Base-by-base conservation (phyloP, 2,329 filamentous ascomycete species). In the Leptographium galeiforme region DNA sequence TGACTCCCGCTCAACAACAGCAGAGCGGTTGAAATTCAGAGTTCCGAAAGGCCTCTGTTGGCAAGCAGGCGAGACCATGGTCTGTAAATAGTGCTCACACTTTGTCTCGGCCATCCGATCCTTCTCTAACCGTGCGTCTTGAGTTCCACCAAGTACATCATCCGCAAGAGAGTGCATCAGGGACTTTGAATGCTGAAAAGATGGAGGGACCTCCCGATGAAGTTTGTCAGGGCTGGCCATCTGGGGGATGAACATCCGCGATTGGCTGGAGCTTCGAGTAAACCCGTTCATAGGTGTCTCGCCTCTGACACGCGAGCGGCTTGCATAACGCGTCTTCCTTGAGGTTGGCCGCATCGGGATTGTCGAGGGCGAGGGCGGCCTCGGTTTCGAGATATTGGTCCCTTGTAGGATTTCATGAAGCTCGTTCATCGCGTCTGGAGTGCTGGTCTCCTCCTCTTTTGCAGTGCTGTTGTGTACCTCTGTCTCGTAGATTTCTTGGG, bases 251-350 rank as follows among this genome's bases (percentile, higher is more conserved):
- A 56, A 60, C 50, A 48, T 48, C 14, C 51, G 19, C 16, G 53
- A 54, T 11, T 32, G 43, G n/a, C 50, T 44, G 12, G 18, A 44
- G 41, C 41, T 44, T 8, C 41, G n/a, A 44, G 41, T 4, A 25
- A 44, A 25, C 10, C 8, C 41, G 5, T 19, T 19, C 10, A 19
- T 19, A 13, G n/a, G 8, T 25, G n/a, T 12, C n/a, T 5, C 18
- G 19, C 41, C 19, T 13, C 7, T 18, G 41, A 13, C 7, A 0
- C 53, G 55, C 0, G 44, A 6, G 3, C 63, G 60, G 30, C 68
- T 71, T 4, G 65, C 62, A 39, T 69, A 67, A 6, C 67, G 65
- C 2, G 68, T 67, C 45, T 68, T 69, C 0, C 68, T 63, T 0
- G 67, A 68, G 0, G 59, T 53, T 0, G 66, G 65, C 3, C 65